phyloP scores from a whole-genome alignment of 306 rosid genomes.

The Dicorynia guianensis region DNA sequence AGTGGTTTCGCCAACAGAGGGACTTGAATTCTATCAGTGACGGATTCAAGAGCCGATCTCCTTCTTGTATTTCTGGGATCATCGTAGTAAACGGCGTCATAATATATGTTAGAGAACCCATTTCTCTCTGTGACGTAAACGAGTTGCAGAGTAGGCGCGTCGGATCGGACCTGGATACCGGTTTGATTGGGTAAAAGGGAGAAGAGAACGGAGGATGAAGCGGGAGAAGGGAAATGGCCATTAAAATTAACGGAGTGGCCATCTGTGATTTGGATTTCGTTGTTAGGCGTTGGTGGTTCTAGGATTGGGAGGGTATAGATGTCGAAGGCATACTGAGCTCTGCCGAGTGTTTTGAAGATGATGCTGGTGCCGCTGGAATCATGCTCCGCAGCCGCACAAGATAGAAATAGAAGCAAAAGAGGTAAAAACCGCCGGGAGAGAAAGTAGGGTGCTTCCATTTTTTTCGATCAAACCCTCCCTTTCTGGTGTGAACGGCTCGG shows the following conservation, averaged over 20 bases:
- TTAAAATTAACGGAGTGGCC: constrained; percentile 80
- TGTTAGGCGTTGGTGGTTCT: constrained; percentile 5
- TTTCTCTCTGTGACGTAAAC: constrained; percentile 78
- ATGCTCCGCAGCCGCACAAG: constrained; percentile 23
- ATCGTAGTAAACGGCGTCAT: constrained; percentile 56
- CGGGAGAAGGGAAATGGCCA: constrained; percentile 73
- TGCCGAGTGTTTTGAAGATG: constrained; percentile 78
- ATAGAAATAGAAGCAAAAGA: neutral
- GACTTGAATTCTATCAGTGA: constrained; percentile 56
- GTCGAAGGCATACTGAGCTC: constrained; percentile 66
- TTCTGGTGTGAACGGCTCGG: neutral
- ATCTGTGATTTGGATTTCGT: constrained; percentile 72
- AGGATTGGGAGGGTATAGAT: constrained; percentile 62
- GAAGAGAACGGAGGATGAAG: constrained; percentile 35
- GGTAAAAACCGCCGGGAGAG: constrained; percentile 15
- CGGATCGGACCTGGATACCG: constrained; percentile 30
- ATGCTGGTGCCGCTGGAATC: constrained; percentile 48
- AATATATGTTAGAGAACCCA: constrained; percentile 62
- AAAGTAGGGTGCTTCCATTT: constrained; percentile 38
- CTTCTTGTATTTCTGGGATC: neutral
- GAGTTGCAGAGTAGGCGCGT: constrained; percentile 49
- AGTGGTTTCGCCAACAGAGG: constrained; percentile 48
- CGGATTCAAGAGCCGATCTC: constrained; percentile 57
- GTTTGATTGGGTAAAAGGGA: constrained; percentile 45
- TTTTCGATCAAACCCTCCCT: neutral